These are phyloP conservation scores for Diospyros lotus DNA, from an alignment of 148 eudicot genomes.

Conservation along the genomic window DNA sequence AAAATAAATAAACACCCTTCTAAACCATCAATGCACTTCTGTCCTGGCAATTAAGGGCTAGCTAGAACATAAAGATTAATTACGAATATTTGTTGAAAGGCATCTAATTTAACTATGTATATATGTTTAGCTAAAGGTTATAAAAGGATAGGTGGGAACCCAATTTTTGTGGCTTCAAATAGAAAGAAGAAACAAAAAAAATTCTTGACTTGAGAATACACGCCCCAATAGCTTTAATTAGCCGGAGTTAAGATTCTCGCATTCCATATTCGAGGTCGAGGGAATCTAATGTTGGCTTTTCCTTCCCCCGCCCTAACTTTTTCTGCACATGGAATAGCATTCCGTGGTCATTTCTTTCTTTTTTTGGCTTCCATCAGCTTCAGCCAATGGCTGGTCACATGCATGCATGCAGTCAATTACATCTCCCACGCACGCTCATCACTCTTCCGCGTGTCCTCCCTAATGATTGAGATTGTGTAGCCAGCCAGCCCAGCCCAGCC, in stretches of 20 bases:
- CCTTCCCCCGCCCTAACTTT: conserved; percentile 12
- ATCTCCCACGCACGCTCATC: conserved; percentile 23
- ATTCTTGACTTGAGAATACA: conserved; percentile 50
- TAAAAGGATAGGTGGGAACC: conserved; percentile 40
- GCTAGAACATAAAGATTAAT: neutral
- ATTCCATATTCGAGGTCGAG: conserved; percentile 33
- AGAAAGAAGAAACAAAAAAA: conserved; percentile 33
- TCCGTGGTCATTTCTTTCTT: conserved; percentile 70
- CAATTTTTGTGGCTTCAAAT: conserved; percentile 67
- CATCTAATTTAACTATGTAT: conserved; percentile 5
- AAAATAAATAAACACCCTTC: too few relatives aligned
- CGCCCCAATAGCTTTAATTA: conserved; percentile 31
- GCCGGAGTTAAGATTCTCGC: conserved; percentile 53
- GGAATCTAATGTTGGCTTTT: conserved; percentile 14
- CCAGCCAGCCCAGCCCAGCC: too few relatives aligned
- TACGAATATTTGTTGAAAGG: conserved; percentile 11
- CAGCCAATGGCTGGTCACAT: conserved; percentile 17
- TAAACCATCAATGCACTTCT: too few relatives aligned
- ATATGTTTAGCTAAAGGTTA: conserved; percentile 21
- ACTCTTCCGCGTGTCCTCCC: conserved; percentile 27
- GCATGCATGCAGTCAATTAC: conserved; percentile 30
- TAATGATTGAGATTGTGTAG: conserved; percentile 12
- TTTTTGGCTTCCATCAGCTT: neutral
- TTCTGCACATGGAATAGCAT: conserved; percentile 53
- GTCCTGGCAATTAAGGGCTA: too few relatives aligned